Conservation (phyloP, 305 asterid species). For the Stenogyne calaminthoides region DNA sequence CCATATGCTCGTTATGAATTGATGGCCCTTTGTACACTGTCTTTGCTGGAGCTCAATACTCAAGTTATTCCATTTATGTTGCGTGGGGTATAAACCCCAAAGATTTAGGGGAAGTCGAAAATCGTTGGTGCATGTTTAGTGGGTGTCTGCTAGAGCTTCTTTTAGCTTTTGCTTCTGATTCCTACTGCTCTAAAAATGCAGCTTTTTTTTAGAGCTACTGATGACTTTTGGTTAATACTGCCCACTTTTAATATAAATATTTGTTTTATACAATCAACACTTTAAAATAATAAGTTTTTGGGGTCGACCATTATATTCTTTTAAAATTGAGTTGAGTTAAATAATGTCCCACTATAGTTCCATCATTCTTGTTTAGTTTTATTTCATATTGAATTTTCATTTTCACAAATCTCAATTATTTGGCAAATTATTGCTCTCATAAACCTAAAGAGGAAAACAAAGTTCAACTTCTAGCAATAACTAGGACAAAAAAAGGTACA, state of each 20-base stretch:
- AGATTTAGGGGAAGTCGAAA: no score
- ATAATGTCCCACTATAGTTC: background rate
- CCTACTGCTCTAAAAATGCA: no score
- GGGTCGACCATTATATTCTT: background rate
- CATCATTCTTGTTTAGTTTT: background rate
- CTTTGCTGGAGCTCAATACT: no score
- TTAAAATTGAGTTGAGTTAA: background rate
- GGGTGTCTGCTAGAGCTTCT: no score
- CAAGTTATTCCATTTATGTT: no score
- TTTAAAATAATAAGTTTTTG: no score
- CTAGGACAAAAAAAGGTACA: conserved; percentile 3
- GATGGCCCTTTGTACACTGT: background rate
- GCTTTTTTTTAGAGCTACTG: no score
- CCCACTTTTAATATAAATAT: no score
- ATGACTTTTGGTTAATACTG: no score
- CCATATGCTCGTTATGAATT: background rate
- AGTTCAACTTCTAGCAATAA: background rate
- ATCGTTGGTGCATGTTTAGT: no score
- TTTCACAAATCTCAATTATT: background rate
- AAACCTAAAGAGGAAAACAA: background rate
- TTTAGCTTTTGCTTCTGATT: no score
- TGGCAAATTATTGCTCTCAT: background rate
- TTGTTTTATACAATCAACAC: background rate
- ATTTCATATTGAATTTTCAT: background rate
- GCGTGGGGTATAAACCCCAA: no score